These are phyloP conservation scores for Cystobasidium sp. DNA, from an alignment of 1,284 basidiomycete genomes.

Conservation along the genomic window DNA sequence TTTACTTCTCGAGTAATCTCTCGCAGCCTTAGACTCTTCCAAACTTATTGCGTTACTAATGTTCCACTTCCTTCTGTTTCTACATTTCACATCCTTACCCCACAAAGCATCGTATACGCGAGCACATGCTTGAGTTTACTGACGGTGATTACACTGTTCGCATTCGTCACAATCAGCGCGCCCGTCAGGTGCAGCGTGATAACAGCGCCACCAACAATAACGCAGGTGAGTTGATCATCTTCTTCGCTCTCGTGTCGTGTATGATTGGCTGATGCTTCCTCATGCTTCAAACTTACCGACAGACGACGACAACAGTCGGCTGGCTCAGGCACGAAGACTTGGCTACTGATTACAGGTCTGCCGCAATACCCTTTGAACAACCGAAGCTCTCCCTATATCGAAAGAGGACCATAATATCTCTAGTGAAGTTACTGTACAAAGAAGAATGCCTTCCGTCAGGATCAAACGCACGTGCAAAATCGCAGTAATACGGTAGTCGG, in stretches of 20 bases:
- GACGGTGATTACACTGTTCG: constrained; percentile 16
- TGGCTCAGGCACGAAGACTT: constrained; percentile 7
- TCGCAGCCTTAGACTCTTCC: neutral
- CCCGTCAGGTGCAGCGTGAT: neutral
- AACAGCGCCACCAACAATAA: neutral
- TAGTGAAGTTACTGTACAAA: neutral
- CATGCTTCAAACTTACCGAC: neutral
- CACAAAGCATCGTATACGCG: constrained; percentile 7
- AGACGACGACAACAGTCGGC: neutral
- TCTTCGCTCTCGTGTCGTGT: neutral
- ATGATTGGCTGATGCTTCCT: too few species aligned
- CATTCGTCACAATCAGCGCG: constrained; percentile 2
- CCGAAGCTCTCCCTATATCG: neutral
- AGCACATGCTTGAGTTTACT: constrained; percentile 17
- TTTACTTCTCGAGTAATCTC: neutral
- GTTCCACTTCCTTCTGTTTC: neutral
- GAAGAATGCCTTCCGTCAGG: too few species aligned
- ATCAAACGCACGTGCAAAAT: too few species aligned
- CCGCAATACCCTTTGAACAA: neutral
- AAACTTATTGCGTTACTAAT: neutral
- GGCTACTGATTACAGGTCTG: neutral
- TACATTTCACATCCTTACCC: neutral
- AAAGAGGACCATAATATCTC: neutral
- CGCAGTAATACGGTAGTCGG: too few species aligned
- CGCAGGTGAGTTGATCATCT: neutral